A percentile compares a stretch with the other conserved stretches of the same genome.
phyloP scores from a whole-genome alignment of 352 stramenopile species.

The Globisporangium polare region DNA sequence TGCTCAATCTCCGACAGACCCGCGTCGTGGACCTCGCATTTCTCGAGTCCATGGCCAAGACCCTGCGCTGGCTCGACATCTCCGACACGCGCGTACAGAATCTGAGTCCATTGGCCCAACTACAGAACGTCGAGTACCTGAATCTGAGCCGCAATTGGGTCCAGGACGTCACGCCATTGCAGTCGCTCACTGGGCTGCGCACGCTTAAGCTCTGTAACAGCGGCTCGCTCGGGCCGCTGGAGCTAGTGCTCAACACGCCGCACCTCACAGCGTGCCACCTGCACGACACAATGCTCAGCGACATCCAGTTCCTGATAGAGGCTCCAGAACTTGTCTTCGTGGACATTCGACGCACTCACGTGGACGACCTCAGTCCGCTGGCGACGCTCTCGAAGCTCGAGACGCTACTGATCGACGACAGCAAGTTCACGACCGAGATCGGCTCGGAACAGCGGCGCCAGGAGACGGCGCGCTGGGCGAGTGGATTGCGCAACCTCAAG shows the following conservation, averaged over 20 bases:
- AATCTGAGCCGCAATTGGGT: constrained; percentile 52
- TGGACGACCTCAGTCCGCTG: constrained; percentile 31
- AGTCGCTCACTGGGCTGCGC: constrained; percentile 22
- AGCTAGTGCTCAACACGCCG: constrained; percentile 21
- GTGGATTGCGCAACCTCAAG: constrained; percentile 26
- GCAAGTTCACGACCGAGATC: constrained; percentile 1
- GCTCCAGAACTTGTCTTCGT: constrained; percentile 26
- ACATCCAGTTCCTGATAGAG: constrained; percentile 28
- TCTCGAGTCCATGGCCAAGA: constrained; percentile 20
- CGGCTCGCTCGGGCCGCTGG: constrained; percentile 27
- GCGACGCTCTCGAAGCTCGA: constrained; percentile 26
- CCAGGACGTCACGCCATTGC: constrained; percentile 23
- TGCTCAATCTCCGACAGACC: constrained; percentile 25
- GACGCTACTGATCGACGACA: constrained; percentile 35
- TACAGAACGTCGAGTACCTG: constrained; percentile 28
- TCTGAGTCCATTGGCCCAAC: constrained; percentile 21
- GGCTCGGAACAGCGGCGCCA: neutral
- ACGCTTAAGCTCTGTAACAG: constrained; percentile 37
- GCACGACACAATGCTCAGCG: constrained; percentile 37
- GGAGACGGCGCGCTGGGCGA: constrained; percentile 22
- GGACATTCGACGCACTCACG: constrained; percentile 41
- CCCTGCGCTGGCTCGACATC: constrained; percentile 32
- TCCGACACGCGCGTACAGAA: constrained; percentile 39
- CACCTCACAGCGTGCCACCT: constrained; percentile 32
- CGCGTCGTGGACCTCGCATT: constrained; percentile 27